Base-by-base conservation (phyloP, 305 asterid species). In the Fraxinus sp. region DNA sequence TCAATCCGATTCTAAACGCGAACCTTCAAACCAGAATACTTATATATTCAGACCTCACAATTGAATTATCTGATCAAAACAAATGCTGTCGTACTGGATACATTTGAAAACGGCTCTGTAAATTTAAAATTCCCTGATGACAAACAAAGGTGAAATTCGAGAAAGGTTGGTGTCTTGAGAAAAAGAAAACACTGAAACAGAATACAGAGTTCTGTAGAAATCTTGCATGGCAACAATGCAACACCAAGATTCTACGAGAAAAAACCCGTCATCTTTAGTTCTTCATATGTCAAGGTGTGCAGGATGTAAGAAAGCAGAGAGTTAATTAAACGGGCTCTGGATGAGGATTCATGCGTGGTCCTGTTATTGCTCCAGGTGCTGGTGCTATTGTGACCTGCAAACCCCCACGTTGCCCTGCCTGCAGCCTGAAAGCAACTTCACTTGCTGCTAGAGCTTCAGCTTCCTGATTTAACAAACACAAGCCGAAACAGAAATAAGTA, bases 391-490 rank as follows among this genome's bases (percentile, higher is more conserved):
- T 87, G 39, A 88, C 87, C 66, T 88, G 92, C 81, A 88, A 82
- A 36, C 91, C 90, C 82, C 89, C 83, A 35, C 30, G 91, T 71
- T 89, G 92, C 76, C 88, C 91, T 13, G 88, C 87, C 82, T 86
- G 90, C 79, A 89, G 79, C 89, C 88, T 80, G 83, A 89, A 86
- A 74, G 92, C 89, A 81, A 89, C 91, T 59, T 89, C 92, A 33
- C 91, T 86, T 32, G 92, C 92, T 46, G 90, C 86, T 41, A 86
- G 35, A 16, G 89, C 87, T 78, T 88, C 90, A 14, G 89, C 90
- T 84, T 89, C 92, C 92, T 89, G 87, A 55, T 80, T 75, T 62
- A 62, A 28, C 18, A 70, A 11, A 68, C 36, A 8, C 35, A 11
- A 66, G n/a, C 18, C 36, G 5, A 66, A 26, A 66, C 72, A 20